phyloP scores from a whole-genome alignment of 2,329 filamentous ascomycete genomes.

The Fusarium irregulare region DNA sequence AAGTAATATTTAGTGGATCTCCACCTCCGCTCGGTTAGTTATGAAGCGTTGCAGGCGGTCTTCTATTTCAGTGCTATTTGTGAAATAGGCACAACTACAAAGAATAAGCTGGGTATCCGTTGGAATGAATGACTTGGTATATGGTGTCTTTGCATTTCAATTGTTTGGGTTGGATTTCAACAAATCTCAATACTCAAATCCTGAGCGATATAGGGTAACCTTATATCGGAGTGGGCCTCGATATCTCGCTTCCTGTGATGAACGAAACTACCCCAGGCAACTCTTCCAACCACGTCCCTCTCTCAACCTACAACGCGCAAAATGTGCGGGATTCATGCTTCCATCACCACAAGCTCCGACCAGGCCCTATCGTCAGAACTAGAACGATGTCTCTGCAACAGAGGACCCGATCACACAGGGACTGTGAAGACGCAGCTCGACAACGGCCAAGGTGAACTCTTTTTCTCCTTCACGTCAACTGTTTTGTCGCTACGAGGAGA shows the following conservation, averaged over 20 bases:
- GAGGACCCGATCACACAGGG: constrained; percentile 70
- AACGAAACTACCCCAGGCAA: constrained; percentile 7
- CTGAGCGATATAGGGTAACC: constrained; percentile 7
- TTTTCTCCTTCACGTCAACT: constrained; percentile 79
- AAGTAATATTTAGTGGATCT: neutral
- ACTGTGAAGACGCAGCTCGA: constrained; percentile 51
- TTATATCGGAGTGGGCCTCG: constrained; percentile 4
- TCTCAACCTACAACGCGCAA: constrained; percentile 26
- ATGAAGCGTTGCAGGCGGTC: neutral
- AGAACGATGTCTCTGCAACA: constrained; percentile 61
- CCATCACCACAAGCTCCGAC: constrained; percentile 54
- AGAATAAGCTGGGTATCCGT: neutral
- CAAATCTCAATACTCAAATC: neutral
- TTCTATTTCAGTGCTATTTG: neutral
- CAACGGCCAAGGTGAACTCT: constrained; percentile 47
- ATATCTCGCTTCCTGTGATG: constrained; percentile 12
- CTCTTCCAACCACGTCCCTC: constrained; percentile 19
- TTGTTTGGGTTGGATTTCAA: neutral
- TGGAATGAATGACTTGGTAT: neutral
- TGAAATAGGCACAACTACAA: neutral
- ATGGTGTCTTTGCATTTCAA: neutral
- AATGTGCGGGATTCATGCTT: constrained; percentile 72
- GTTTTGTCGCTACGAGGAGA: constrained; percentile 91
- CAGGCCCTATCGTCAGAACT: constrained; percentile 52
- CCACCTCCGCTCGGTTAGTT: neutral